phyloP scores from a whole-genome alignment of 1,284 basidiomycete species.

The Sphaerobolus stellatus region DNA sequence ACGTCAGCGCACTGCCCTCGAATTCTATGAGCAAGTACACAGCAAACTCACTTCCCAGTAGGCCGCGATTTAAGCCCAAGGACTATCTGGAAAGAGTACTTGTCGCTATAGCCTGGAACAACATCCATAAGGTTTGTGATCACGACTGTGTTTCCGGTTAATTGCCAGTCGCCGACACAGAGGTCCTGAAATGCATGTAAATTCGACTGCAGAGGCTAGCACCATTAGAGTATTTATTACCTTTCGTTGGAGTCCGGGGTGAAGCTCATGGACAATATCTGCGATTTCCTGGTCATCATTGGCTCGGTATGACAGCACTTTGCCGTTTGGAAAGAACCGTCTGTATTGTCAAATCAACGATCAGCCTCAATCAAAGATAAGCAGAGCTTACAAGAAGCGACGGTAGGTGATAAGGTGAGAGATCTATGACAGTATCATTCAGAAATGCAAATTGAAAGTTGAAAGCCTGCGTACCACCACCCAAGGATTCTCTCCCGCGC shows the following conservation, averaged over 20 bases:
- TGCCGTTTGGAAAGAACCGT: conserved; percentile 86
- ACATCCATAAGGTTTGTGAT: conserved; percentile 62
- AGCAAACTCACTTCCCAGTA: conserved; percentile 51
- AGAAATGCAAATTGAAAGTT: background rate
- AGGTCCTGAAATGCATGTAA: conserved; percentile 51
- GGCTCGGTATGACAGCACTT: conserved; percentile 81
- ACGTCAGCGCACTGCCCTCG: background rate
- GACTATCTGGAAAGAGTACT: conserved; percentile 86
- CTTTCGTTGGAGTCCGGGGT: conserved; percentile 78
- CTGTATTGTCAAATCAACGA: conserved; percentile 36
- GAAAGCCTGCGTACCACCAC: conserved; percentile 41
- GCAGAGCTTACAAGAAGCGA: conserved; percentile 67
- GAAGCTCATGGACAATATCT: conserved; percentile 75
- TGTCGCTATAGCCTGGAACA: conserved; percentile 27
- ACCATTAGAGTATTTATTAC: conserved; percentile 35
- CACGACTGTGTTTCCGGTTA: conserved; percentile 57
- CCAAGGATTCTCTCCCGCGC: conserved; percentile 10
- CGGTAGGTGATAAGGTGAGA: conserved; percentile 78
- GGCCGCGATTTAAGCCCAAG: conserved; percentile 74
- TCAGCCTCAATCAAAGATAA: background rate
- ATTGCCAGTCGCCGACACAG: conserved; percentile 65
- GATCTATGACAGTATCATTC: conserved; percentile 13
- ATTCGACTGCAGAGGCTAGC: conserved; percentile 6
- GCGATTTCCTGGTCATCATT: conserved; percentile 78
- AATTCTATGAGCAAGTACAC: background rate